Conservation (phyloP, 257 asterid species). For the Solanum megistacrolobum region DNA sequence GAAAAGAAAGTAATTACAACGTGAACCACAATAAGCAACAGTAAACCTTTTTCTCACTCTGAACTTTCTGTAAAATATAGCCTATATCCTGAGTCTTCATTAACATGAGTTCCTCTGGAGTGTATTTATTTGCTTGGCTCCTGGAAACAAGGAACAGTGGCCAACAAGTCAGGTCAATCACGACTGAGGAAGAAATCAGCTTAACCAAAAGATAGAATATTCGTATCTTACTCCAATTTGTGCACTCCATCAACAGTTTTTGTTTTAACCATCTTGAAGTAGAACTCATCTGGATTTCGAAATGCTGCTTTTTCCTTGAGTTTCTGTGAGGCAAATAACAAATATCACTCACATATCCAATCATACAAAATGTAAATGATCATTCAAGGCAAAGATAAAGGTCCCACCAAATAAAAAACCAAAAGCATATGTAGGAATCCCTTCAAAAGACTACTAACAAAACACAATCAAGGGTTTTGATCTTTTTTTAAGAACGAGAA, state of each 20-base stretch:
- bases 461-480: not conserved
- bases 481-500: not conserved
- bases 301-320: slow-evolving; percentile 81
- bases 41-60: slow-evolving; percentile 76
- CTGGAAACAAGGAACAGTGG: slow-evolving; percentile 21
- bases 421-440: not conserved
- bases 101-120: slow-evolving; percentile 70
- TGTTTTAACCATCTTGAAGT: slow-evolving; percentile 66
- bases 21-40: not conserved
- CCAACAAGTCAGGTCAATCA: slow-evolving; percentile 8
- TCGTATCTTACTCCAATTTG: slow-evolving; percentile 43
- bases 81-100: slow-evolving; percentile 94
- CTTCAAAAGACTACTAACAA: not conserved
- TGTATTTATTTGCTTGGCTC: slow-evolving; percentile 66
- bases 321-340: slow-evolving; percentile 36
- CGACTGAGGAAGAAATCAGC: not conserved
- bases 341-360: not conserved
- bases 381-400: not conserved
- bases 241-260: slow-evolving; percentile 66
- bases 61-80: slow-evolving; percentile 71
- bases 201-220: not conserved
- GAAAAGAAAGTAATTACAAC: not conserved
- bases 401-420: not conserved
- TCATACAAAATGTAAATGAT: not conserved
- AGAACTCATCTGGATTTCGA: slow-evolving; percentile 89